Percentiles rank a stretch among this genome's conserved stretches.
Conservation (phyloP, 2,329 filamentous ascomycete species). For the Leptosphaerulina australis region DNA sequence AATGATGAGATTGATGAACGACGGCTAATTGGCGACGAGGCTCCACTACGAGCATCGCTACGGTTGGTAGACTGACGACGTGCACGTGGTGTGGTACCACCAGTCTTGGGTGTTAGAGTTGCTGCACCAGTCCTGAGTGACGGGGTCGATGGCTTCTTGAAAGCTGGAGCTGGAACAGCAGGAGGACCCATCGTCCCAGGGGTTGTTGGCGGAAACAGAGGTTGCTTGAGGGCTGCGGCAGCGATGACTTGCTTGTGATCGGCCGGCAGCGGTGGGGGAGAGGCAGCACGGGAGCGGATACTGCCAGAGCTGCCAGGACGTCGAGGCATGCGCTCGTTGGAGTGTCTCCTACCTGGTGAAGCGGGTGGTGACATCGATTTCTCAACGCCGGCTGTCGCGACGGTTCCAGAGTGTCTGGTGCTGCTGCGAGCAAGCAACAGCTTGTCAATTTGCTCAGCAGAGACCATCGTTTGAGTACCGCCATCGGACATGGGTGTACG, state of each 20-base stretch:
- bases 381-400: slow-evolving; percentile 39
- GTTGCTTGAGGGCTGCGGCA: slow-evolving; percentile 67
- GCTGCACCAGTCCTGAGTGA: slow-evolving; percentile 51
- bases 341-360: slow-evolving; percentile 43
- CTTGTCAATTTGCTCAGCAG: slow-evolving; percentile 79
- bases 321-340: slow-evolving; percentile 47
- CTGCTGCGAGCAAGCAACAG: slow-evolving; percentile 65
- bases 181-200: slow-evolving; percentile 78
- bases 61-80: slow-evolving; percentile 50
- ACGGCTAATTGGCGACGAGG: slow-evolving; percentile 62
- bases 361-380: slow-evolving; percentile 41
- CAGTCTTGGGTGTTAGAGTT: slow-evolving; percentile 51
- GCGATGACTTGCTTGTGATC: slow-evolving; percentile 88
- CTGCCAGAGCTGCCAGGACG: slow-evolving; percentile 79
- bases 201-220: slow-evolving; percentile 40
- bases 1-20: slow-evolving; percentile 94
- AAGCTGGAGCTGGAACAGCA: slow-evolving; percentile 78
- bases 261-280: slow-evolving; percentile 74
- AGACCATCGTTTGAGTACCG: slow-evolving; percentile 81
- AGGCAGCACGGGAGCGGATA: slow-evolving; percentile 57
- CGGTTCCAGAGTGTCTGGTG: slow-evolving; percentile 35
- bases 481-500: slow-evolving; percentile 64
- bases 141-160: slow-evolving; percentile 55
- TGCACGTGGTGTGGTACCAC: slow-evolving; percentile 64
- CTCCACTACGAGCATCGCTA: slow-evolving; percentile 52